These are phyloP conservation scores for Fusarium sublunatum DNA, from an alignment of 2,329 filamentous ascomycete genomes.

Conservation along the genomic window DNA sequence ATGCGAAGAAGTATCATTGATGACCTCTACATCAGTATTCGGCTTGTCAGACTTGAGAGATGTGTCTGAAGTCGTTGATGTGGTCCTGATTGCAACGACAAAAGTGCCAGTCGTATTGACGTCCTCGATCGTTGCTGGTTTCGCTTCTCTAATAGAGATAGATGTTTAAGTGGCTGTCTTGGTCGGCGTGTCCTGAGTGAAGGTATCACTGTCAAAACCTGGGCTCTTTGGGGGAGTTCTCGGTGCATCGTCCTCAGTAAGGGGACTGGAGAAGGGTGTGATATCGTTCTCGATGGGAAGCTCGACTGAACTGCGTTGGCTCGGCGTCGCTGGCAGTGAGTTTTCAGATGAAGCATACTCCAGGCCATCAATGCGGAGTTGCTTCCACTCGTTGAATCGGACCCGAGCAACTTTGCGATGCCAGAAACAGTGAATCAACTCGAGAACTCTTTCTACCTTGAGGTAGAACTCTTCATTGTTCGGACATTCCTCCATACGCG, in stretches of 20 bases:
- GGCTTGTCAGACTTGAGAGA: neutral
- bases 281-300: neutral
- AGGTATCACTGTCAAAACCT: neutral
- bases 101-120: neutral
- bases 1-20: neutral
- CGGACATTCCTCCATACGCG: neutral
- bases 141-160: neutral
- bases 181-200: slow-evolving; percentile 4
- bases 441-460: neutral
- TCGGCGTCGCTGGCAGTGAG: slow-evolving; percentile 14
- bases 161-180: neutral
- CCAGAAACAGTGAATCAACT: neutral
- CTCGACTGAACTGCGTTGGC: slow-evolving; percentile 13
- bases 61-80: no score
- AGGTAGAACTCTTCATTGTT: neutral
- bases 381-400: slow-evolving; percentile 11
- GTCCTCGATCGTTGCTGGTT: neutral
- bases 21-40: neutral
- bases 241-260: neutral
- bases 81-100: neutral
- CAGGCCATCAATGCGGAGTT: neutral
- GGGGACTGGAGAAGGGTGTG: slow-evolving; percentile 22
- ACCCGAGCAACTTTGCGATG: rapidly evolving
- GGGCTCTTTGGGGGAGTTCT: slow-evolving; percentile 1
- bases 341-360: neutral